Evolutionary conservation across 495 filamentous ascomycete species (phyloP).

Genomic region (Podospora conica): DNA sequence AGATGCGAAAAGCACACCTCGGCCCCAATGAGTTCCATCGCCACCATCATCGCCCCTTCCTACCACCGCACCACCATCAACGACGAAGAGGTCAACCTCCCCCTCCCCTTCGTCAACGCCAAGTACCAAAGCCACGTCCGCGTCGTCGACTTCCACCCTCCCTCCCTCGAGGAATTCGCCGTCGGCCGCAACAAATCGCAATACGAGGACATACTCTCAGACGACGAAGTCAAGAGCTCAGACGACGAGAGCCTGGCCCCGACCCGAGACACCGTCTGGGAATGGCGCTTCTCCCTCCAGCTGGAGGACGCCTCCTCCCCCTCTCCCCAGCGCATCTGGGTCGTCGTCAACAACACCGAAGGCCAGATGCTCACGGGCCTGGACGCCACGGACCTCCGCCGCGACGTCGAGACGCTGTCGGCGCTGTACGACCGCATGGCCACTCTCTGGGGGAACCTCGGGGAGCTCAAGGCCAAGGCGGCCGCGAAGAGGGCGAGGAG

Average conservation of each 20-base stretch:
- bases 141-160: constrained; percentile 76
- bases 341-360: constrained; percentile 58
- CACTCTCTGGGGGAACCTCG: constrained; percentile 79
- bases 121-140: constrained; percentile 64
- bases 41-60: constrained; percentile 42
- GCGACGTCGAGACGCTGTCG: constrained; percentile 37
- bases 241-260: constrained; percentile 16
- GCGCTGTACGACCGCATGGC: constrained; percentile 65
- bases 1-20: constrained; percentile 40
- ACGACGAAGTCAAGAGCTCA: constrained; percentile 29
- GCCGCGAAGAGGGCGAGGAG: background rate
- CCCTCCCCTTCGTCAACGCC: constrained; percentile 61
- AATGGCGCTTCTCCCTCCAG: constrained; percentile 72
- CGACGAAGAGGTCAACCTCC: constrained; percentile 32
- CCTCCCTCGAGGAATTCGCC: constrained; percentile 67
- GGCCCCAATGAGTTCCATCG: constrained; percentile 35
- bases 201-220: constrained; percentile 42
- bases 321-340: constrained; percentile 46
- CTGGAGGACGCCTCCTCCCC: constrained; percentile 53
- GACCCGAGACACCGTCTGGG: constrained; percentile 45
- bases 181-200: constrained; percentile 39
- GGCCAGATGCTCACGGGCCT: constrained; percentile 61
- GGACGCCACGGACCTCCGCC: constrained; percentile 61
- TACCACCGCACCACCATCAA: constrained; percentile 30
- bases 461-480: constrained; percentile 52